These are phyloP conservation scores for Ceratopteris richardii DNA, from an alignment of 75 land plant genomes.

Conservation along the genomic window DNA sequence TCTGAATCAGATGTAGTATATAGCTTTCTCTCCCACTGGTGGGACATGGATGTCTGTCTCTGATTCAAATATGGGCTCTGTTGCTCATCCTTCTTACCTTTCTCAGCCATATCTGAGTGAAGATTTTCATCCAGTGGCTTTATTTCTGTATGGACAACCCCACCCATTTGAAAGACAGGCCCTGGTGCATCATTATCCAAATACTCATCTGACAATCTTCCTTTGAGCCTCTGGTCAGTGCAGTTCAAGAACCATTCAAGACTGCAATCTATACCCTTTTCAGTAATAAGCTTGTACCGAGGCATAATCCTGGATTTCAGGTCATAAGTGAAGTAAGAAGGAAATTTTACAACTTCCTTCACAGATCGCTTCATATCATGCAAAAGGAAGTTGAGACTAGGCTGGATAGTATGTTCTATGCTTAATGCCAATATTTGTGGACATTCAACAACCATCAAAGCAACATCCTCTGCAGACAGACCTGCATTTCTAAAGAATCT, in stretches of 20 bases:
- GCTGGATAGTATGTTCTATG: constrained; percentile 43
- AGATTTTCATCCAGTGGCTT: too few relatives aligned
- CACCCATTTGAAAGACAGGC: constrained; percentile 45
- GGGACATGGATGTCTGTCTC: too few relatives aligned
- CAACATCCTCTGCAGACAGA: constrained; percentile 47
- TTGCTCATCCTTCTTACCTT: too few relatives aligned
- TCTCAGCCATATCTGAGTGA: too few relatives aligned
- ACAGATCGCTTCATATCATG: constrained; percentile 49
- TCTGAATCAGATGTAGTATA: too few relatives aligned
- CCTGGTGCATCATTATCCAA: constrained; percentile 56
- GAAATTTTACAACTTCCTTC: constrained; percentile 68
- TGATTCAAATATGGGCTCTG: too few relatives aligned
- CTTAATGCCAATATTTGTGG: constrained; percentile 84
- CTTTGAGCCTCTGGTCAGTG: constrained; percentile 58
- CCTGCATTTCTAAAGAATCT: constrained; percentile 52
- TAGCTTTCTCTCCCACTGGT: too few relatives aligned
- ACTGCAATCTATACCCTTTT: constrained; percentile 62
- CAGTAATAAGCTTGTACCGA: constrained; percentile 38
- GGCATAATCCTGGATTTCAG: constrained; percentile 66
- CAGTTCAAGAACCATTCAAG: constrained; percentile 82
- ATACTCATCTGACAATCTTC: constrained; percentile 56
- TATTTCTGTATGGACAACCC: background rate
- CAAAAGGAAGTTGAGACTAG: constrained; percentile 53
- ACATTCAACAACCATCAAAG: constrained; percentile 61
- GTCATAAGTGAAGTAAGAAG: constrained; percentile 78